Evolutionary conservation across 768 basidiomycete genomes (phyloP), one percentile per base, ranked within the genome.

Genomic region (Mycena maculata): DNA sequence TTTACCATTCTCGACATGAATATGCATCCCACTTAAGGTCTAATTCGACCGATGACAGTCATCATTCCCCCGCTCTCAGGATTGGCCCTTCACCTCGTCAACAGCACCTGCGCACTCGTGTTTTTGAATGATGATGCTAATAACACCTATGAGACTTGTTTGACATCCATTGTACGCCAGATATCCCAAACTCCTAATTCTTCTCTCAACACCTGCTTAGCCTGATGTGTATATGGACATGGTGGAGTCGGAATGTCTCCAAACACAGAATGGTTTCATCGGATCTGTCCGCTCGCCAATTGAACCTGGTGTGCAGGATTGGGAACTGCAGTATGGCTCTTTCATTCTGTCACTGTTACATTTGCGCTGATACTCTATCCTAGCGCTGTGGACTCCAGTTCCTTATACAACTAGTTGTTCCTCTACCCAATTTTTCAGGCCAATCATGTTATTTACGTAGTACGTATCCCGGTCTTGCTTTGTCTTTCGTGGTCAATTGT

Each of bases 261-360:
- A 16, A 22, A 22, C 53, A 4, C 2, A 10, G 4, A 49, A 65
- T 25, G 63, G 63, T 4, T 64, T 57, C 55, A 44, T 65, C 9
- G 63, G 63, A 33, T 65, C 63, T n/a, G 41, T 52, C 12, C 63
- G 55, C 47, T 60, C 64, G 20, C 54, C 55, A 3, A n/a, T 25
- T 20, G 23, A 49, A 18, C 55, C 54, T 20, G 36, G 38, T 0
- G 44, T 31, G 10, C 55, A 30, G 45, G 50, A 64, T 20, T 64
- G 63, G 63, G 63, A 56, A 27, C 36, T 50, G 16, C 38, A n/a
- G 55, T 64, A 23, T 3, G 30, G 0, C 30, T 52, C 28, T 60
- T 49, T 50, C 25, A 13, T 44, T 50, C 50, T 54, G 39, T 13
- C 25, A 27, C 12, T 23, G 25, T 30, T 5, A 23, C 36, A 50